Evolutionary conservation across 352 stramenopile genomes (phyloP), one percentile per base, ranked within the genome.

Genomic region (Phytophthora meadii): DNA sequence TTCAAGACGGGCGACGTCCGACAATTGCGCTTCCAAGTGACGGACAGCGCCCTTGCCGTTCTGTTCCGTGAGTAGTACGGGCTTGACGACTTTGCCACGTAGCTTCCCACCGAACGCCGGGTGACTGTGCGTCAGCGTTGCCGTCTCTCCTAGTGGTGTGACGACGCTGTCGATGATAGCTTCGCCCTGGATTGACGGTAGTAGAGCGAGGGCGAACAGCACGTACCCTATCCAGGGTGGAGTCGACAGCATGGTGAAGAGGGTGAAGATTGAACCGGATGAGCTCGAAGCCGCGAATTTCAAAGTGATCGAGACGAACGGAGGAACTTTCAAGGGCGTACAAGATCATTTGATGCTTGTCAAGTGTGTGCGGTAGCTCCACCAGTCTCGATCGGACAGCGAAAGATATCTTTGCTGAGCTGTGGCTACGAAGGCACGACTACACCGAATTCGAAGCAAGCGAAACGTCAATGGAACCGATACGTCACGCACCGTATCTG

Each of bases 1-100:
- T 46, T 85, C 76, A 28, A 85, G 71, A 12, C 69, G 72, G n/a
- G 55, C 17, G 40, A 84, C 28, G 45, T 84, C 73, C 36, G 70
- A 79, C 34, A 68, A 54, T 14, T 72, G 52, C 4, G 61, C 61
- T 30, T 80, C 71, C 25, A 72, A 41, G 17, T 58, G 12, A 28
- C 64, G 64, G 8, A n/a, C 22, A 2, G n/a, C 37, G 9, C 27
- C 48, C 1, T 61, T 42, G 14, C 39, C 30, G 15, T 65, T 63
- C 44, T 72, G 50, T 40, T 75, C 57, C n/a, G 52, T 64, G 37
- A 61, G 61, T 30, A 69, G 53, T 22, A 72, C 51, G n/a, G 66
- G 70, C 6, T 66, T 10, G 5, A 70, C 44, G 54, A 69, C 40
- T 25, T 57, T 54, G 15, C 55, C 60, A 3, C 52, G 50, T 3